These are phyloP conservation scores for Fusarium globosum DNA, from an alignment of 2,329 filamentous ascomycete genomes.

Conservation along the genomic window DNA sequence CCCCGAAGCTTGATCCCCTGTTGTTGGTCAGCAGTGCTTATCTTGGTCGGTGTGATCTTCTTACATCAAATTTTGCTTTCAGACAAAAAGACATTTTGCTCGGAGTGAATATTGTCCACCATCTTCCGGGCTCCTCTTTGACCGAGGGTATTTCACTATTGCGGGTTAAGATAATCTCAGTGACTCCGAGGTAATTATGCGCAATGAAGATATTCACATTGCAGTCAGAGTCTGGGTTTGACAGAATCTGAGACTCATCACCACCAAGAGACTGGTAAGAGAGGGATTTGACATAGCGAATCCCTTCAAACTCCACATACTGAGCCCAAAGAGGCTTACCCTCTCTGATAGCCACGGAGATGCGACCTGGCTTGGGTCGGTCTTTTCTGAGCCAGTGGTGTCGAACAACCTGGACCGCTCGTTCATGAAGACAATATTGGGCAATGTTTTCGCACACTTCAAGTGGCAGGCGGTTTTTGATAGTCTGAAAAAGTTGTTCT, in stretches of 20 bases:
- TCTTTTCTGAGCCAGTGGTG: neutral
- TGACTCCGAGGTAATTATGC: rapidly evolving
- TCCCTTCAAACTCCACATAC: neutral
- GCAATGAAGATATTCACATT: no score
- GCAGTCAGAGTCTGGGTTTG: no score
- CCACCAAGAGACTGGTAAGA: neutral
- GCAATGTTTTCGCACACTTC: neutral
- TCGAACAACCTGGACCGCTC: neutral
- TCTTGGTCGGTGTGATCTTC: rapidly evolving
- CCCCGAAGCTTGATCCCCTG: neutral
- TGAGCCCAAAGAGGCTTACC: neutral
- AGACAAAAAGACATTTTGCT: rapidly evolving
- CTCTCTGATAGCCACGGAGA: rapidly evolving
- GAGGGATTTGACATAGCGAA: neutral
- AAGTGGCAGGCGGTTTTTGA: rapidly evolving
- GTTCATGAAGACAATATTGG: rapidly evolving
- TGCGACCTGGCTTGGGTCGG: rapidly evolving
- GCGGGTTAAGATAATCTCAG: no score
- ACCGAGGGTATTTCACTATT: neutral
- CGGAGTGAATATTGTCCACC: rapidly evolving
- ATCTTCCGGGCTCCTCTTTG: rapidly evolving
- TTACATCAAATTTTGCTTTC: neutral
- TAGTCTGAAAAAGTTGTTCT: rapidly evolving
- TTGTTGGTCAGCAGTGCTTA: rapidly evolving
- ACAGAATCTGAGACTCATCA: neutral